These are phyloP conservation scores for Tolypocladium album DNA, from an alignment of 2,329 filamentous ascomycete species.

Conservation along the genomic window DNA sequence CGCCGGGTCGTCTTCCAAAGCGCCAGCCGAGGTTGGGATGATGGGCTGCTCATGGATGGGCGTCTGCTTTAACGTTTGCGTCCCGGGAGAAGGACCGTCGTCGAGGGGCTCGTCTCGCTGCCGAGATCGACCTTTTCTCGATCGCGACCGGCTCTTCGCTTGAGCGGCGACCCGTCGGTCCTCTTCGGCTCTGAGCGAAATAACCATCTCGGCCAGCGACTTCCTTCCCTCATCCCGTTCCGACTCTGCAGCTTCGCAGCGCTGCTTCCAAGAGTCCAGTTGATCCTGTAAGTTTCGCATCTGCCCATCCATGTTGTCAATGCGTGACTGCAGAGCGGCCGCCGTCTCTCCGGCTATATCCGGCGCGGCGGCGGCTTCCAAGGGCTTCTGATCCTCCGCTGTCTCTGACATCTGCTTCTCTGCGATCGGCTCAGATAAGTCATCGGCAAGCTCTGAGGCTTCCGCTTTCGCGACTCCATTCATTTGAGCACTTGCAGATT, in stretches of 20 bases:
- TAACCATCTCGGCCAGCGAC: constrained; percentile 78
- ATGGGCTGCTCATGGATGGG: constrained; percentile 3
- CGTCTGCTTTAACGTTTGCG: not conserved
- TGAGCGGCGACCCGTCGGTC: constrained; percentile 33
- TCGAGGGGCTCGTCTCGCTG: constrained; percentile 8
- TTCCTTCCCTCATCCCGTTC: constrained; percentile 64
- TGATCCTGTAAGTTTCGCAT: constrained; percentile 74
- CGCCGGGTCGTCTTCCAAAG: constrained; percentile 27
- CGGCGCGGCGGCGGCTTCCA: not conserved
- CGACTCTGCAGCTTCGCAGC: constrained; percentile 70
- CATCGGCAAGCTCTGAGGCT: constrained; percentile 12
- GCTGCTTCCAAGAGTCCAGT: constrained; percentile 64
- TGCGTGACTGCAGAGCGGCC: constrained; percentile 45
- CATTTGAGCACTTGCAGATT: constrained; percentile 29
- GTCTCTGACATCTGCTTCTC: not conserved
- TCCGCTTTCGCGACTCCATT: constrained; percentile 16
- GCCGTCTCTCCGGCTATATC: constrained; percentile 14
- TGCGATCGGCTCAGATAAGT: not conserved
- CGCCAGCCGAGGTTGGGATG: constrained; percentile 16
- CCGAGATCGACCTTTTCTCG: constrained; percentile 9
- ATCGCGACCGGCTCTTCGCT: constrained; percentile 27
- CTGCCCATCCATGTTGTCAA: constrained; percentile 68
- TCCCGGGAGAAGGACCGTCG: constrained; percentile 7
- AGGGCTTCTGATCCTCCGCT: constrained; percentile 8
- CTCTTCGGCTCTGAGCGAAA: constrained; percentile 64